These are phyloP conservation scores for Tilletia walkeri DNA, from an alignment of 1,284 basidiomycete species.

Conservation along the genomic window DNA sequence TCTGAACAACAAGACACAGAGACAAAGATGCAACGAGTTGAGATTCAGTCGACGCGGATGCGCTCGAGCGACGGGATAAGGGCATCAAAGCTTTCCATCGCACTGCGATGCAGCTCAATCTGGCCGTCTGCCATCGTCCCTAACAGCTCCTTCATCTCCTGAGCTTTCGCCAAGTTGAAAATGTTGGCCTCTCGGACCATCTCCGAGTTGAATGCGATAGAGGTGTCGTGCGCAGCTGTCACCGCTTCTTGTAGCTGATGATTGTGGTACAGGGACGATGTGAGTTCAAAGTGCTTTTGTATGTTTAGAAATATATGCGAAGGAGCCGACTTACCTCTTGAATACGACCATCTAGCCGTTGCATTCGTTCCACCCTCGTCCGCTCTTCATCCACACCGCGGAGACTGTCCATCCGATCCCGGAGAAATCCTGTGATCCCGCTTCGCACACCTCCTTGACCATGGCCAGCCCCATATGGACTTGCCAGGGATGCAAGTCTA, in stretches of 20 bases:
- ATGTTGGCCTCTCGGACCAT: constrained; percentile 83
- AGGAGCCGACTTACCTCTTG: constrained; percentile 70
- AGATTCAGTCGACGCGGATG: constrained; percentile 1
- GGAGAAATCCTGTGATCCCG: constrained; percentile 74
- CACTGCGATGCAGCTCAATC: constrained; percentile 83
- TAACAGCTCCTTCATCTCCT: constrained; percentile 93
- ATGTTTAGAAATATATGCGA: not conserved
- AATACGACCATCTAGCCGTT: constrained; percentile 86
- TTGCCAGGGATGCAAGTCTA: constrained; percentile 61
- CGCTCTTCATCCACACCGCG: constrained; percentile 90
- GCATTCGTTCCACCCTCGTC: constrained; percentile 86
- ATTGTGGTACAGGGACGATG: not conserved
- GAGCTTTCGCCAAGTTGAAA: constrained; percentile 84
- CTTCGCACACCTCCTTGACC: constrained; percentile 60
- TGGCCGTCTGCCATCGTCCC: constrained; percentile 85
- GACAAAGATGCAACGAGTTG: not conserved
- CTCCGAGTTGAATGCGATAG: constrained; percentile 90
- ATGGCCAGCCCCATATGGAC: constrained; percentile 42
- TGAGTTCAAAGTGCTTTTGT: not conserved
- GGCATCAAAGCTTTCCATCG: constrained; percentile 26
- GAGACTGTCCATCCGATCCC: constrained; percentile 85
- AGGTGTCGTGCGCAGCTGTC: constrained; percentile 87
- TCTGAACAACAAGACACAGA: not conserved
- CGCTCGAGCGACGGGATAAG: constrained; percentile 12
- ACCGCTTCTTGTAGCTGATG: constrained; percentile 89